phyloP scores from a whole-genome alignment of 768 basidiomycete genomes.

The Leccinum truebloodii region DNA sequence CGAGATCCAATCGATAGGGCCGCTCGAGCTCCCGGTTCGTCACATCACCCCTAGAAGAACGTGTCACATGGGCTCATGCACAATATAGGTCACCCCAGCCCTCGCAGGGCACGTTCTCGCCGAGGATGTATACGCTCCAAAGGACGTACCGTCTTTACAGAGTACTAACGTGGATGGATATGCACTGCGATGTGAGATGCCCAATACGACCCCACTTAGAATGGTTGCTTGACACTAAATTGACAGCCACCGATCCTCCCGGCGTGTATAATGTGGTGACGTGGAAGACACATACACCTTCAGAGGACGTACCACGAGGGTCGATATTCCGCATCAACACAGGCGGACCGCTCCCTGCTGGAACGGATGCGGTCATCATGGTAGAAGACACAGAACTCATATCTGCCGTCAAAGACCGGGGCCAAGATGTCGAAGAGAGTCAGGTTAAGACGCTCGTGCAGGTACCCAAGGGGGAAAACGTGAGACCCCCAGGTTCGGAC shows the following conservation, averaged over 20 bases:
- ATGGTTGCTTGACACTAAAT: conserved; percentile 2
- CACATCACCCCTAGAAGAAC: not conserved
- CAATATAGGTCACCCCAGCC: conserved; percentile 52
- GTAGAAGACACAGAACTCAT: conserved; percentile 86
- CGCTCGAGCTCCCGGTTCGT: conserved; percentile 46
- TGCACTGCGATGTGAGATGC: conserved; percentile 63
- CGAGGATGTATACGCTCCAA: conserved; percentile 67
- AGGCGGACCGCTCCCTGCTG: conserved; percentile 75
- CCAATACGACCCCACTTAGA: not conserved
- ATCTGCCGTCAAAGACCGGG: conserved; percentile 44
- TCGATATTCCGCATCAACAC: conserved; percentile 75
- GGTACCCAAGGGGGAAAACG: conserved; percentile 66
- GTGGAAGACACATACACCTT: conserved; percentile 40
- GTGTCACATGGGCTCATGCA: not conserved
- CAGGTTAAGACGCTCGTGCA: conserved; percentile 68
- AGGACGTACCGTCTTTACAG: conserved; percentile 59
- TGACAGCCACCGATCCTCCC: conserved; percentile 59
- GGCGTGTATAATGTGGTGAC: conserved; percentile 71
- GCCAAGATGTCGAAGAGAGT: conserved; percentile 59
- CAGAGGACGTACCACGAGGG: conserved; percentile 43
- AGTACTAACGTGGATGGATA: conserved; percentile 92
- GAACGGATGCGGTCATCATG: conserved; percentile 84
- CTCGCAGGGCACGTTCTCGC: conserved; percentile 75
- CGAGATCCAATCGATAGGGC: conserved; percentile 45
- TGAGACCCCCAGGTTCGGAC: conserved; percentile 74